Percentiles rank a stretch among this genome's conserved stretches.
Conservation (phyloP, 2,329 filamentous ascomycete genomes). For the Geosmithia morbida region DNA sequence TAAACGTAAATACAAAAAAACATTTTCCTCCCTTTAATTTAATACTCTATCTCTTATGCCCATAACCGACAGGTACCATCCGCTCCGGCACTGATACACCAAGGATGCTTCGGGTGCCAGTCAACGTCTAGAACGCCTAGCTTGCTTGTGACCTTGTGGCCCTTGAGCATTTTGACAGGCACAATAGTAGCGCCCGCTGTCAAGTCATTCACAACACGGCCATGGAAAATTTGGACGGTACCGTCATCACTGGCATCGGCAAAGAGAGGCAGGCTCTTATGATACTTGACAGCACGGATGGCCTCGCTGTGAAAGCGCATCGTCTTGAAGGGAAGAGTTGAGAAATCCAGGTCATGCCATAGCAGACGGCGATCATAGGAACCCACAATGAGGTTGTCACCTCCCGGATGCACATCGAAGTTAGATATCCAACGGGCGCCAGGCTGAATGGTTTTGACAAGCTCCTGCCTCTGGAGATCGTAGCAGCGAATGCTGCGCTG, state of each 20-base stretch:
- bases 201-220: slow-evolving; percentile 84
- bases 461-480: slow-evolving; percentile 79
- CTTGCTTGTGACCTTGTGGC: slow-evolving; percentile 74
- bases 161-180: slow-evolving; percentile 82
- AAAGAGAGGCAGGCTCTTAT: slow-evolving; percentile 72
- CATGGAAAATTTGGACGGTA: slow-evolving; percentile 89
- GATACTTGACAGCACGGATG: slow-evolving; percentile 79
- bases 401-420: slow-evolving; percentile 84
- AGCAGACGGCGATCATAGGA: slow-evolving; percentile 88
- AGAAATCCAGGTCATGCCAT: slow-evolving; percentile 95
- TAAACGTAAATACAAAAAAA: background rate
- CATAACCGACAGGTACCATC: slow-evolving; percentile 88
- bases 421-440: slow-evolving; percentile 88
- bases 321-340: slow-evolving; percentile 84
- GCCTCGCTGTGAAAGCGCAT: slow-evolving; percentile 89
- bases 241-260: slow-evolving; percentile 94
- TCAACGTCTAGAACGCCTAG: slow-evolving; percentile 87
- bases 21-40: background rate
- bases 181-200: slow-evolving; percentile 97
- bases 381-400: slow-evolving; percentile 86
- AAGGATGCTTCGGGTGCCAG: slow-evolving; percentile 90
- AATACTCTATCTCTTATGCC: slow-evolving; percentile 35
- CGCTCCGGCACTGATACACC: slow-evolving; percentile 86
- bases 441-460: slow-evolving; percentile 86
- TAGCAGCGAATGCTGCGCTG: slow-evolving; percentile 88